Conservation (phyloP, 1,139 yeast species). For the Saccharomyces hybrid region DNA sequence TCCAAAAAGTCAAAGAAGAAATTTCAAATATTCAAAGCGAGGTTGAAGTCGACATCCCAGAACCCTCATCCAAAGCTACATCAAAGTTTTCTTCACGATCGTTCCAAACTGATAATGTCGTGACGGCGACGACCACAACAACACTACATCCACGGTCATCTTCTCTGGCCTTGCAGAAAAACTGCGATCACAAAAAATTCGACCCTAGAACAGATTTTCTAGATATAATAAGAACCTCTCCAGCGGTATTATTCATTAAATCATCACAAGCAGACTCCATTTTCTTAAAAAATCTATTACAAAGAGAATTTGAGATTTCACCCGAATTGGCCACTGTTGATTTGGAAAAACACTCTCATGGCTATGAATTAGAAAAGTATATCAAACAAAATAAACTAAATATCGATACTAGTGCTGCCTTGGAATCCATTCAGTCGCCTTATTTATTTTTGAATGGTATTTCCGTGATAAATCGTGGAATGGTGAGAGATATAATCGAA, state of each 20-base stretch:
- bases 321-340: constrained; percentile 67
- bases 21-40: constrained; percentile 7
- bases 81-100: neutral
- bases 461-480: constrained; percentile 16
- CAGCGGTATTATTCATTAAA: constrained; percentile 18
- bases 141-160: neutral
- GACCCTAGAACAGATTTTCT: constrained; percentile 10
- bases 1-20: constrained; percentile 7
- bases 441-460: constrained; percentile 24
- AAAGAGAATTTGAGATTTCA: constrained; percentile 51
- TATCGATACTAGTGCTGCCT: constrained; percentile 2
- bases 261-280: constrained; percentile 38
- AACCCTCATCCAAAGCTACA: neutral
- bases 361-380: constrained; percentile 45
- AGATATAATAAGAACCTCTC: constrained; percentile 18
- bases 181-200: neutral
- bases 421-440: constrained; percentile 10
- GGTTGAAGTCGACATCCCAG: neutral
- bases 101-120: neutral
- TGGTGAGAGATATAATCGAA: constrained; percentile 13
- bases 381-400: constrained; percentile 23
- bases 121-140: neutral
- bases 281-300: constrained; percentile 50
- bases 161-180: neutral
- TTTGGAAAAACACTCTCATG: constrained; percentile 59